Evolutionary conservation across 495 filamentous ascomycete genomes (phyloP).

Genomic region (Pyronema omphalodes): DNA sequence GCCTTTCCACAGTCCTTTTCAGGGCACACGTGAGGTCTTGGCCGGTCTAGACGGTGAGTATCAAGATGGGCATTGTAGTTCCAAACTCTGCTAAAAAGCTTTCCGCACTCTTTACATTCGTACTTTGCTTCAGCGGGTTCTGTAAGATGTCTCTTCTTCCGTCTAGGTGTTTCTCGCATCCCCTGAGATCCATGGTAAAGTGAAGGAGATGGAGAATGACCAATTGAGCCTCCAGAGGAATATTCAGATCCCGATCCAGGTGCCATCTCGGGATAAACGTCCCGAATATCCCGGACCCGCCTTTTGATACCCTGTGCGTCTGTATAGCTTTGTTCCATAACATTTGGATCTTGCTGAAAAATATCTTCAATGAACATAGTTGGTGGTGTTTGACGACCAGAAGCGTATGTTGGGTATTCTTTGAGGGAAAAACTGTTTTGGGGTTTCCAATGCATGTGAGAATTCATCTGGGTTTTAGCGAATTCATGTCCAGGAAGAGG

Average conservation of each 20-base stretch:
- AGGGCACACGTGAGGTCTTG: conserved; percentile 50
- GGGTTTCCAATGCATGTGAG: conserved; percentile 14
- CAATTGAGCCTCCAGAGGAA: no score
- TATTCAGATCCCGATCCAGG: no score
- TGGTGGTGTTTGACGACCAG: conserved; percentile 10
- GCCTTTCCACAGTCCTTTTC: conserved; percentile 47
- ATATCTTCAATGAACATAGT: conserved; percentile 21
- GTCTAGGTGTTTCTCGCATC: neutral
- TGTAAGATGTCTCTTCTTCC: conserved; percentile 38
- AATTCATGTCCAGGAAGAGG: conserved; percentile 17
- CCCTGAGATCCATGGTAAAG: neutral
- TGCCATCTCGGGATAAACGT: neutral
- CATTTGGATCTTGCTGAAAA: conserved; percentile 12
- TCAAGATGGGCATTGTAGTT: conserved; percentile 86
- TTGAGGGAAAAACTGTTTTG: conserved; percentile 5
- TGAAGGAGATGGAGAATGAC: neutral
- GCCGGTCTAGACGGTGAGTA: conserved; percentile 61
- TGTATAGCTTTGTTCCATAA: conserved; percentile 14
- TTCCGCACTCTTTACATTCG: conserved; percentile 57
- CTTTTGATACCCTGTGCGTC: conserved; percentile 1
- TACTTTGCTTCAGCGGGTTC: conserved; percentile 60
- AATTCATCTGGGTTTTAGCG: conserved; percentile 17
- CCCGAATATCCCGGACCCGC: neutral
- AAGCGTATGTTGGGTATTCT: conserved; percentile 9
- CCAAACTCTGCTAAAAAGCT: conserved; percentile 68